phyloP scores from a whole-genome alignment of 176 grass and related monocot species.

The Chrysopogon serrulatus region DNA sequence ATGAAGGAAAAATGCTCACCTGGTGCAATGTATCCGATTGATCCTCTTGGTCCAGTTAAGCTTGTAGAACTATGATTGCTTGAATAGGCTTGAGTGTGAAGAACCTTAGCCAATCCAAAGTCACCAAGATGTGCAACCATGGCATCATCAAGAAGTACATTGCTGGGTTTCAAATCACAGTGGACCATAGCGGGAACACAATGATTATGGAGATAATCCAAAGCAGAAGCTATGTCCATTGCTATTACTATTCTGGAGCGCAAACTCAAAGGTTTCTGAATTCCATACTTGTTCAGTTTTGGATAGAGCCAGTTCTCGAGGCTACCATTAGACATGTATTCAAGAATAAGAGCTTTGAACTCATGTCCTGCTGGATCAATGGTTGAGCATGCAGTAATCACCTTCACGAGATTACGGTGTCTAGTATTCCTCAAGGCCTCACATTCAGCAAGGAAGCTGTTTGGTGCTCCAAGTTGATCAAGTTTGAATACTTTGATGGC shows the following conservation, averaged over 20 bases:
- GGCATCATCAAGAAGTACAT: neutral
- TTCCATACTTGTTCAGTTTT: no score
- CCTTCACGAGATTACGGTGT: conserved; percentile 25
- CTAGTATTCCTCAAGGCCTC: conserved; percentile 31
- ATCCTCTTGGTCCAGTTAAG: neutral
- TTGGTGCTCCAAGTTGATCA: neutral
- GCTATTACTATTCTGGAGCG: no score
- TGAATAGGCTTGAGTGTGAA: neutral
- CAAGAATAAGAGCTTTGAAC: no score
- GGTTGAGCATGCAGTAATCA: no score
- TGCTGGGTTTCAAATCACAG: neutral
- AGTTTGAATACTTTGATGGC: conserved; percentile 35
- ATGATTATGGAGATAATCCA: no score
- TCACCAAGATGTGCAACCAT: neutral
- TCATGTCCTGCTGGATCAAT: no score
- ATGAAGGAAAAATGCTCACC: neutral
- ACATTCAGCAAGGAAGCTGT: conserved; percentile 28
- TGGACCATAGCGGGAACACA: no score
- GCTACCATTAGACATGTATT: no score
- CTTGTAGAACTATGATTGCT: neutral
- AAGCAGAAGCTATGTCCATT: no score
- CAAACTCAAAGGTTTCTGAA: no score
- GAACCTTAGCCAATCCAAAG: neutral
- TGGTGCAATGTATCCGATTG: neutral
- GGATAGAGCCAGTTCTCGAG: no score